phyloP scores from a whole-genome alignment of 805 yeast genomes.

The Saccharomycopsis malanga region DNA sequence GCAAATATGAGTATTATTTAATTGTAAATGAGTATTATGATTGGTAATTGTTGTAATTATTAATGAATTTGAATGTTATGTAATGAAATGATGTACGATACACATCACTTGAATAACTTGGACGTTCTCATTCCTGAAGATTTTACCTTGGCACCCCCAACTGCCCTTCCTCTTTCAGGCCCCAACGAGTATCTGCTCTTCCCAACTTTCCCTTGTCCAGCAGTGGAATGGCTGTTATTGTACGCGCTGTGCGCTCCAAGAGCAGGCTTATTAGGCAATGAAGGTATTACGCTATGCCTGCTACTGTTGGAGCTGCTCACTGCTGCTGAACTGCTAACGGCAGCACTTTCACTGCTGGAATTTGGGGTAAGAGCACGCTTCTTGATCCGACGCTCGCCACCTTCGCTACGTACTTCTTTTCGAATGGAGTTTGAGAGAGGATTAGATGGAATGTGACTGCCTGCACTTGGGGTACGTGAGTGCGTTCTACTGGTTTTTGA shows the following conservation, averaged over 20 bases:
- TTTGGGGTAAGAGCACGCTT: background rate
- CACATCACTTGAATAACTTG: background rate
- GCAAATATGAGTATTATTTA: too few relatives aligned
- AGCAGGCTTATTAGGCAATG: constrained; percentile 5
- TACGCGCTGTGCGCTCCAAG: background rate
- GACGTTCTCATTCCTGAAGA: constrained; percentile 2
- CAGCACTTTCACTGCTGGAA: too few relatives aligned
- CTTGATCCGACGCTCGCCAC: background rate
- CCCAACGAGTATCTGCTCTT: too few relatives aligned
- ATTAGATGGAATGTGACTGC: background rate
- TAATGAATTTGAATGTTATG: too few relatives aligned
- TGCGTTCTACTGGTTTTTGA: background rate
- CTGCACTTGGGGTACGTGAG: constrained; percentile 1
- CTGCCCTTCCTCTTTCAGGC: background rate
- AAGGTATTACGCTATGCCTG: too few relatives aligned
- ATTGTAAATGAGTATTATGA: too few relatives aligned
- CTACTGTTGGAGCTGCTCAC: background rate
- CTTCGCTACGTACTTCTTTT: background rate
- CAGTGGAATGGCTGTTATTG: too few relatives aligned
- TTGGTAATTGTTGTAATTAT: too few relatives aligned
- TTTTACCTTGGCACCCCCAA: too few relatives aligned
- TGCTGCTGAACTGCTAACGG: background rate
- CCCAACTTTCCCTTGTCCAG: too few relatives aligned
- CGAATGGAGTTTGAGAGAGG: background rate
- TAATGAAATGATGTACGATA: too few relatives aligned